Percentiles rank a stretch among this genome's conserved stretches.
Conservation (phyloP, 2,329 filamentous ascomycete species). For the Alternaria brassicae region DNA sequence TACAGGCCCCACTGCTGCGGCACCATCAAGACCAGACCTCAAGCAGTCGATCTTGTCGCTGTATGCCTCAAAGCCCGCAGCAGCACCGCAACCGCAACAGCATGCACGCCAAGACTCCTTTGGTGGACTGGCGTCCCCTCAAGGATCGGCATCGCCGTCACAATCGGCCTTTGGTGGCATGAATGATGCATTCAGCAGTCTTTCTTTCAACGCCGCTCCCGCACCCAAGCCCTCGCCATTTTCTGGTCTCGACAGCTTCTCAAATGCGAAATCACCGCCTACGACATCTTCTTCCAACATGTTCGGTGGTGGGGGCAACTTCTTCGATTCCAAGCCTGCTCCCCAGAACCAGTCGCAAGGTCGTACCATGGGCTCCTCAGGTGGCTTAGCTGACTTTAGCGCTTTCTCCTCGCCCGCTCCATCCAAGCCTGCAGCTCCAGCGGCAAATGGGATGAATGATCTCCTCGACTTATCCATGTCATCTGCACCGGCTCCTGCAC, state of each 20-base stretch:
- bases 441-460: conserved; percentile 70
- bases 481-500: conserved; percentile 40
- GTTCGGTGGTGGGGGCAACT: conserved; percentile 73
- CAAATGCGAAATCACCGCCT: conserved; percentile 48
- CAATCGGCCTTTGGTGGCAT: conserved; percentile 68
- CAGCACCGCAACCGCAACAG: conserved; percentile 57
- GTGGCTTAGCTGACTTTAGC: conserved; percentile 67
- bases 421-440: conserved; percentile 57
- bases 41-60: conserved; percentile 97
- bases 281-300: conserved; percentile 57
- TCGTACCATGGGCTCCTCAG: conserved; percentile 62
- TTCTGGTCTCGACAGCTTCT: conserved; percentile 65
- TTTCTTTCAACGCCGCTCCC: conserved; percentile 64
- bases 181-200: conserved; percentile 79
- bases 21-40: conserved; percentile 84
- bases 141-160: conserved; percentile 42
- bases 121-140: conserved; percentile 58
- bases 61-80: conserved; percentile 84
- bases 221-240: conserved; percentile 69
- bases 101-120: conserved; percentile 62
- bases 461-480: conserved; percentile 74
- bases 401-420: conserved; percentile 66
- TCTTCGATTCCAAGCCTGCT: conserved; percentile 76
- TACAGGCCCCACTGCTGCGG: conserved; percentile 67
- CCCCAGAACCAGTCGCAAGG: conserved; percentile 52